phyloP scores from a whole-genome alignment of 2,329 filamentous ascomycete genomes.

The Fusarium vanettenii region DNA sequence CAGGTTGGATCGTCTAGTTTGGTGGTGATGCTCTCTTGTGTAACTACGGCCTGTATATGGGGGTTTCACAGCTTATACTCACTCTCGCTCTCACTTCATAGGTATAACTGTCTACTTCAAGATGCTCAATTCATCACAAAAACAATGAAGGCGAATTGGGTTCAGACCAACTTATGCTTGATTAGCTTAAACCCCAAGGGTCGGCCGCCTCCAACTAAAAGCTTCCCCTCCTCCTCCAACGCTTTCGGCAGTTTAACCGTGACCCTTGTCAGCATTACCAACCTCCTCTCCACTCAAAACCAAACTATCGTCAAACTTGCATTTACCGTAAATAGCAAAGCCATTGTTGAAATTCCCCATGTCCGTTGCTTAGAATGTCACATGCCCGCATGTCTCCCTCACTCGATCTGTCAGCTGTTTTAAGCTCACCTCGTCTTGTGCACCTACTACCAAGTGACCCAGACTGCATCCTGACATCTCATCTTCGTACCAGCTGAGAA shows the following conservation, averaged over 20 bases:
- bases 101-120: neutral
- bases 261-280: neutral
- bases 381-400: conserved; percentile 42
- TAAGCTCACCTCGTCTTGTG: conserved; percentile 37
- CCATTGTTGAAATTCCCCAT: neutral
- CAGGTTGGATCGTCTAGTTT: conserved; percentile 1
- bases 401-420: conserved; percentile 39
- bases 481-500: conserved; percentile 50
- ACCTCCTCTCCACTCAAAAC: neutral
- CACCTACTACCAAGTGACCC: conserved; percentile 48
- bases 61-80: neutral
- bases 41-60: neutral
- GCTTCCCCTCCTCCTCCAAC: neutral
- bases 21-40: neutral
- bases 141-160: neutral
- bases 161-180: conserved; percentile 5
- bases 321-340: neutral
- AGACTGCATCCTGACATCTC: conserved; percentile 39
- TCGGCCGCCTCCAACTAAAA: conserved; percentile 22
- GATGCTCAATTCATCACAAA: neutral
- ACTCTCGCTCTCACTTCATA: neutral
- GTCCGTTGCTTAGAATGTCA: conserved; percentile 41
- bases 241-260: neutral
- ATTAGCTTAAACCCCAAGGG: conserved; percentile 2
- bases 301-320: neutral